Percentiles rank a stretch among this genome's conserved stretches.
These are phyloP conservation scores for Aspergillus sp. DNA, from an alignment of 2,329 filamentous ascomycete genomes.

Conservation along the genomic window DNA sequence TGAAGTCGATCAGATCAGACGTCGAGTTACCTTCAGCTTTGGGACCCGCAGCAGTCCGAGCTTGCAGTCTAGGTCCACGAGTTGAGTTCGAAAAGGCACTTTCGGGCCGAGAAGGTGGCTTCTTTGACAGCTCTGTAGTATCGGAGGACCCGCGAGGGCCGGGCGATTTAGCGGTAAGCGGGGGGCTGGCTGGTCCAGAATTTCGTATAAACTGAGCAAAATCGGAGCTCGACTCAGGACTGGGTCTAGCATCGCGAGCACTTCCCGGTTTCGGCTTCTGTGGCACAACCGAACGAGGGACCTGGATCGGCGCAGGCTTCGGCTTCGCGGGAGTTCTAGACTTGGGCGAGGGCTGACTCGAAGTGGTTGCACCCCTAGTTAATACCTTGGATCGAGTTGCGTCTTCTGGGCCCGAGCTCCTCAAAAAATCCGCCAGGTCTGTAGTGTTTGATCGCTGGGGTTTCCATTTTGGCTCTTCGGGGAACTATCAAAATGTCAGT, in stretches of 20 bases:
- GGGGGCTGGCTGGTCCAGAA: slow-evolving; percentile 62
- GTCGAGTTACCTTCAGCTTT: slow-evolving; percentile 59
- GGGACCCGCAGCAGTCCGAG: slow-evolving; percentile 68
- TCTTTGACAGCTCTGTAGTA: slow-evolving; percentile 16
- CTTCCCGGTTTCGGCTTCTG: slow-evolving; percentile 31
- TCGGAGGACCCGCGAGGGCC: slow-evolving; percentile 17
- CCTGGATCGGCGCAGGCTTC: slow-evolving; percentile 26
- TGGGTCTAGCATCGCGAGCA: slow-evolving; percentile 72
- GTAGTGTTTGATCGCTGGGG: slow-evolving; percentile 34
- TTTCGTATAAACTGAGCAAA: slow-evolving; percentile 88
- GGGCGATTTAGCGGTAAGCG: slow-evolving; percentile 10
- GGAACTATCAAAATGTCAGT: slow-evolving; percentile 24
- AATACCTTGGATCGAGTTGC: slow-evolving; percentile 20
- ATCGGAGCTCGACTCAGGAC: slow-evolving; percentile 71
- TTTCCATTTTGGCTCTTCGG: slow-evolving; percentile 34
- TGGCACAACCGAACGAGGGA: slow-evolving; percentile 11
- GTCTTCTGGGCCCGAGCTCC: slow-evolving; percentile 34
- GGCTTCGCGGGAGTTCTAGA: slow-evolving; percentile 24
- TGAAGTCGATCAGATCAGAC: slow-evolving; percentile 92
- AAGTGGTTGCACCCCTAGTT: slow-evolving; percentile 9
- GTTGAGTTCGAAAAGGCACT: slow-evolving; percentile 18
- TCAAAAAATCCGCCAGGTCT: slow-evolving; percentile 40
- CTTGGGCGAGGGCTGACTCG: slow-evolving; percentile 15
- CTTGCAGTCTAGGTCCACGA: slow-evolving; percentile 56
- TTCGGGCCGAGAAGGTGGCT: slow-evolving; percentile 15